Base-by-base conservation (phyloP, 1,284 basidiomycete genomes). In the Ganoderma lucidum region DNA sequence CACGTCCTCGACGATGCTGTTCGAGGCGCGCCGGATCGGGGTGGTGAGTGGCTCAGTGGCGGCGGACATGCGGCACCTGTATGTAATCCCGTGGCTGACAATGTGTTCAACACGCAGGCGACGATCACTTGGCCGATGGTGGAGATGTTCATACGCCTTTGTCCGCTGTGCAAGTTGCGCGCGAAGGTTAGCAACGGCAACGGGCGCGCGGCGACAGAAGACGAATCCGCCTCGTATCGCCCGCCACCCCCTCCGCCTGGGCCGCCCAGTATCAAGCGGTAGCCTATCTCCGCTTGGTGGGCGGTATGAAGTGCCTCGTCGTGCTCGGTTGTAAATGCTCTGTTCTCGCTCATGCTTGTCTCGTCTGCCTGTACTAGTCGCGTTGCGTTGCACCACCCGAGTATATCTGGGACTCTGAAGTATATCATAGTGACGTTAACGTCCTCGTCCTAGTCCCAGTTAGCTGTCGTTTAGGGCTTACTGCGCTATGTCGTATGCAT, bases 91-190 rank as follows among this genome's bases (percentile, higher is more conserved):
- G 60, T 55, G 42, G 32, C 68, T 69, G 58, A 65, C 42, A 37
- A 44, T n/a, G 14, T 23, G 45, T 71, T 71, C 62, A 71, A 64
- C 62, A 55, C 65, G 23, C 71, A 92, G 90, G 85, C 88, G 48
- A 83, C 83, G 28, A 85, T 92, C 66, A 92, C 90, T 12, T 92
- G 90, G 90, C 89, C 90, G 6, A 92, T 92, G 88, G 84, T 87
- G 8, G 90, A 92, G 77, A 84, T 88, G 55, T 92, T 92, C 78
- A 81, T 85, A 61, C 85, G 84, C 37, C 78, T 90, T 42, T 92
- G 91, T 74, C 90, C 90, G 5, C 75, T 88, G 5, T 92, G 91
- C 80, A 87, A 83, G 70, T 75, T 79, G 66, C 79, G 80, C 63
- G 75, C 80, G n/a, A 80, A 80, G 68, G 75, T 72, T 23, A 23